Conservation (phyloP, 129 eudicot species). For the Silybum marianum region DNA sequence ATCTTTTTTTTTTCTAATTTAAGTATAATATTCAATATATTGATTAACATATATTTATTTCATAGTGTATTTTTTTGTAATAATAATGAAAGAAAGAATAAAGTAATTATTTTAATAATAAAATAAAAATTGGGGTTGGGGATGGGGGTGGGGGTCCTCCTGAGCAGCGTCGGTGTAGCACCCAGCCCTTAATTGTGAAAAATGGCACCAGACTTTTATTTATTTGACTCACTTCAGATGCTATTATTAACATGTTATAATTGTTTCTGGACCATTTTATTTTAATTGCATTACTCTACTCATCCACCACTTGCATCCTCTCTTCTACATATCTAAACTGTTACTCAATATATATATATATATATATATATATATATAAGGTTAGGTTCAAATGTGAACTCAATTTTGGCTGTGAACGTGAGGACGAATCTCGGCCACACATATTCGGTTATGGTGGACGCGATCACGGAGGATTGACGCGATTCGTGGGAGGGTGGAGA, state of each 20-base stretch:
- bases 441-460: no score
- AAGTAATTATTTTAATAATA: neutral
- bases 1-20: no score
- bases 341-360: neutral
- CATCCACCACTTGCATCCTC: slow-evolving; percentile 8
- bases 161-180: neutral
- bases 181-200: neutral
- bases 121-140: neutral
- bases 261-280: slow-evolving; percentile 26
- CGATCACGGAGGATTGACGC: no score
- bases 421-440: no score
- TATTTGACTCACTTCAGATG: slow-evolving; percentile 2
- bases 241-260: slow-evolving; percentile 23
- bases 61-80: no score
- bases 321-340: neutral
- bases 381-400: no score
- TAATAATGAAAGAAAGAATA: neutral
- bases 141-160: neutral
- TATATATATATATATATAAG: no score
- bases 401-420: no score
- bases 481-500: no score
- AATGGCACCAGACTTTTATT: neutral
- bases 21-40: no score
- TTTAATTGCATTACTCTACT: neutral
- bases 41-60: no score